Base-by-base conservation (phyloP, 2,329 filamentous ascomycete species). In the Orbilia brochopaga region DNA sequence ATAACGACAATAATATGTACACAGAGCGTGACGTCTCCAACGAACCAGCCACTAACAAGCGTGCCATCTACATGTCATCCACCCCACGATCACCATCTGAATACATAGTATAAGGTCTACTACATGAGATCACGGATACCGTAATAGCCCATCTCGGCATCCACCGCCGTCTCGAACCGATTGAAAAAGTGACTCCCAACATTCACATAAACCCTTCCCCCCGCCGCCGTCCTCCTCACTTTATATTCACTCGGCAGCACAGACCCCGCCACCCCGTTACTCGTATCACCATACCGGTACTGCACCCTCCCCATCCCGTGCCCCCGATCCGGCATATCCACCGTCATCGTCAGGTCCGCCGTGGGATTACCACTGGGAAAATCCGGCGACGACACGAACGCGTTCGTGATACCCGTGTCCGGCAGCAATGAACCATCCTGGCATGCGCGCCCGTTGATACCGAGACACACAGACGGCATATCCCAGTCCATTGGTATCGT, bases 131-230 rank as follows among this genome's bases (percentile, higher is more conserved):
- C n/a, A 13, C 44, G 46, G 19, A 56, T 55, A 24, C 63, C 63
- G 42, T 60, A 53, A 44, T 54, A 67, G 6, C 63, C 63, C n/a
- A 35, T 54, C 24, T 67, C 63, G 23, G 63, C 63, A 60, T 67
- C 63, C 46, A 53, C 58, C 6, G 55, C 46, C 6, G 55, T 46
- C 56, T 67, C 55, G 15, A 37, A 67, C 13, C 23, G 11, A 55
- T 67, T 67, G 10, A 24, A 67, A 32, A 67, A 67, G 24, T 59
- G 27, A 32, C 63, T 67, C 4, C 63, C 63, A 44, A 40, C 59
- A 32, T 67, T 67, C 23, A 67, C 35, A 67, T 54, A 67, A 24
- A 67, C 63, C 55, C 55, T 37, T 24, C 13, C 23, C 27, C 27
- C 27, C 27, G 48, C n/a, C 15, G 32, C 32, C 1, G 48, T 50